Percentiles rank a stretch among this genome's conserved stretches.
Evolutionary conservation across 371 early-diverging fungal species (phyloP).

Genomic region (Sporodiniella umbellata): DNA sequence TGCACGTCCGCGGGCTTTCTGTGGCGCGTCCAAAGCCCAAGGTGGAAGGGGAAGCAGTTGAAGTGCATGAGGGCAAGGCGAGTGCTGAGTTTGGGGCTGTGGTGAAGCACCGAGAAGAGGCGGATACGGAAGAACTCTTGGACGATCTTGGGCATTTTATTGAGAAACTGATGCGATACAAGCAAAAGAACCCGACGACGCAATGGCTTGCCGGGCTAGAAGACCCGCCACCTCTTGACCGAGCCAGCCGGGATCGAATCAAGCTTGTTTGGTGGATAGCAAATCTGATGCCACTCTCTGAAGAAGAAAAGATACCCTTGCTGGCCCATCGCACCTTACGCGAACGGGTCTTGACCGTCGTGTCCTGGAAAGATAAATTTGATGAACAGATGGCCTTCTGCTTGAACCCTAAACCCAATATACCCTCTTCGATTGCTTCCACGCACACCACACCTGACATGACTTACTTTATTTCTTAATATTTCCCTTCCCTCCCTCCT

Average conservation of each 20-base stretch:
- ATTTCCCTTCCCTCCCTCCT: too few species aligned
- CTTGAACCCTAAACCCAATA: background rate
- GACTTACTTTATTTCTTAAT: too few species aligned
- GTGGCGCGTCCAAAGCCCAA: slow-evolving; percentile 15
- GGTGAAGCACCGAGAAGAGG: slow-evolving; percentile 7
- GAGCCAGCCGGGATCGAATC: slow-evolving; percentile 23
- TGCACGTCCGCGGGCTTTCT: slow-evolving; percentile 22
- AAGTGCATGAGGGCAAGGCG: too few species aligned
- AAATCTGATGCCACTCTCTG: slow-evolving; percentile 47
- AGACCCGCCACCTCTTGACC: slow-evolving; percentile 15
- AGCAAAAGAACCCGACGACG: background rate
- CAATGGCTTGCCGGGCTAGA: slow-evolving; percentile 18
- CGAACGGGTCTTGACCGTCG: slow-evolving; percentile 38
- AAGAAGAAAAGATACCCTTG: slow-evolving; percentile 45
- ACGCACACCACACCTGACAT: too few species aligned
- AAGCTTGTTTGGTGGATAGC: slow-evolving; percentile 56
- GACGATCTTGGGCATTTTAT: slow-evolving; percentile 19
- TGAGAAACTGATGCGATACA: slow-evolving; percentile 5
- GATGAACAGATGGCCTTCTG: slow-evolving; percentile 28
- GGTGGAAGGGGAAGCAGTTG: too few species aligned
- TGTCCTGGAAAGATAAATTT: slow-evolving; percentile 41
- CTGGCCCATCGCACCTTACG: slow-evolving; percentile 37
- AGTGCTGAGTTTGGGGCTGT: background rate
- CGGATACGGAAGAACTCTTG: slow-evolving; percentile 21
- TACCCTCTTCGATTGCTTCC: slow-evolving; percentile 3